Evolutionary conservation across 1,284 basidiomycete species (phyloP), one percentile per base, ranked within the genome.

Genomic region (Ceratobasidium sp.): DNA sequence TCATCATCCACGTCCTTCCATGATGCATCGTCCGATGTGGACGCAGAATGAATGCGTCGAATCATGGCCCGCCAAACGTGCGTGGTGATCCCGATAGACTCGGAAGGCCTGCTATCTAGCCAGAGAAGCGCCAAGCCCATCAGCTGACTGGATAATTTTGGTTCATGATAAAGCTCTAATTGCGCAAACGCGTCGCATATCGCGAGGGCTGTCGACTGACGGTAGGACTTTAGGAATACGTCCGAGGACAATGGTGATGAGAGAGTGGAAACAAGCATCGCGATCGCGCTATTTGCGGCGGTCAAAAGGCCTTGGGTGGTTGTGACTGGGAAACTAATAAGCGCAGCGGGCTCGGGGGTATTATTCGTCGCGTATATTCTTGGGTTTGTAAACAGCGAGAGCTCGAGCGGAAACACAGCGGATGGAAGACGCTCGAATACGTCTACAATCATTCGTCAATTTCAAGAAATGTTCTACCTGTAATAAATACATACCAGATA

Each of bases 1-100:
- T 53, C 70, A 13, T 55, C 52, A 40, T 72, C 71, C 8, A 70
- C 68, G 15, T 12, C 47, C 20, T 43, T 17, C 71, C 71, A 72
- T 15, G 32, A 43, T 12, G 38, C 50, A 10, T 65, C 60, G 25
- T 50, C 42, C 2, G 31, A n/a, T 35, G 45, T 55, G 10, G 60
- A 10, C 17, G 38, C 62, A 2, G 69, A 15, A 10, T 52, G 45
- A 27, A 72, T 54, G 31, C 71, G 71, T 22, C 56, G 55, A 3
- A 25, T 55, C 0, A 68, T 8, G 13, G 68, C 22, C 17, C 68
- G 58, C 43, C 47, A 62, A 31, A 72, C 64, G 4, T 27, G 64
- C 1, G 35, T 25, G 52, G 31, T 43, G 15, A 64, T 38, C 38
- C 60, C 60, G 25, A 50, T 38, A 4, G 60, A 34, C 17, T 64